These are phyloP conservation scores for Petunia secreta DNA, from an alignment of 257 asterid genomes.

Conservation along the genomic window DNA sequence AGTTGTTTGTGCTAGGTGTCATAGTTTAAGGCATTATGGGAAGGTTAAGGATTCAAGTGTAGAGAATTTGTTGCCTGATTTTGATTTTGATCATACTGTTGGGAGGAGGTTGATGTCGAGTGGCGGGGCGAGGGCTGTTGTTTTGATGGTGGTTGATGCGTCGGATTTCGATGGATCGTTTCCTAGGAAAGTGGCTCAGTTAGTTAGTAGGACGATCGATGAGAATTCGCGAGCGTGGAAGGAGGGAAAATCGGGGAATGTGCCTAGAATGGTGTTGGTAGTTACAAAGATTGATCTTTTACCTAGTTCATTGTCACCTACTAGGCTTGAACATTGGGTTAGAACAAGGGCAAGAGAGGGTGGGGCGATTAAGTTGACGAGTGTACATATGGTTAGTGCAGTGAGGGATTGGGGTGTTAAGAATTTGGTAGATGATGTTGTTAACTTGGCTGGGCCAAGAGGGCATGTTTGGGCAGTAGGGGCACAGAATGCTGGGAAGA, in stretches of 20 bases:
- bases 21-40: conserved; percentile 70
- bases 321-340: conserved; percentile 86
- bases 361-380: conserved; percentile 65
- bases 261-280: conserved; percentile 73
- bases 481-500: conserved; percentile 93
- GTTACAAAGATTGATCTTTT: conserved; percentile 87
- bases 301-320: conserved; percentile 80
- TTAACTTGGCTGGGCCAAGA: conserved; percentile 67
- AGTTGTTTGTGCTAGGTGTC: conserved; percentile 81
- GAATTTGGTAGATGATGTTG: conserved; percentile 79
- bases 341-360: conserved; percentile 79
- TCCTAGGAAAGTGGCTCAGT: conserved; percentile 72
- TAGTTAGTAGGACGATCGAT: conserved; percentile 62
- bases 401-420: conserved; percentile 84
- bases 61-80: conserved; percentile 82
- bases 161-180: conserved; percentile 90
- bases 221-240: conserved; percentile 75
- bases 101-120: conserved; percentile 73
- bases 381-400: conserved; percentile 89
- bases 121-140: conserved; percentile 69
- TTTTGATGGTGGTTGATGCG: conserved; percentile 82
- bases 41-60: conserved; percentile 65
- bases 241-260: conserved; percentile 84
- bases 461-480: conserved; percentile 96
- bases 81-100: conserved; percentile 86